Percentiles rank a stretch among this genome's conserved stretches.
Conservation (phyloP, 2,329 filamentous ascomycete genomes). For the Sporothrix globosa region DNA sequence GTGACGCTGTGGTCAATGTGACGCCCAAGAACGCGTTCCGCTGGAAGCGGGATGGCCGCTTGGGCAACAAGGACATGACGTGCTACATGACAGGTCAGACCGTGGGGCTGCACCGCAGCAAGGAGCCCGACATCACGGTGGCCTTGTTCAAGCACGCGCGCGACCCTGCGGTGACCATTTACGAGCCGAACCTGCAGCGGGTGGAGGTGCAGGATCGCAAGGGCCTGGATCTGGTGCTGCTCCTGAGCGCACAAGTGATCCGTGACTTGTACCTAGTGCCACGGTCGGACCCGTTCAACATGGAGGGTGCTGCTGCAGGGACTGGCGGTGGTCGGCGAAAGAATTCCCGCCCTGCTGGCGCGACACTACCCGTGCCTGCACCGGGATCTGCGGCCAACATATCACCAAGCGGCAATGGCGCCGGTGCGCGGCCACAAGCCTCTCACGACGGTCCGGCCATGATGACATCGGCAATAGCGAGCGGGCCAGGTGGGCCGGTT, state of each 20-base stretch:
- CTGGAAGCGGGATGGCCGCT: conserved; percentile 85
- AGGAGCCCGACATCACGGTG: conserved; percentile 94
- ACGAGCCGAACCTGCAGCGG: conserved; percentile 87
- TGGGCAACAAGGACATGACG: conserved; percentile 78
- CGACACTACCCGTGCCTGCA: conserved; percentile 32
- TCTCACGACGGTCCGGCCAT: not conserved
- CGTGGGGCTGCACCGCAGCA: conserved; percentile 73
- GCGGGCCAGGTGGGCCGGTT: not conserved
- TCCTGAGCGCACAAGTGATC: conserved; percentile 66
- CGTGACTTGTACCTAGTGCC: conserved; percentile 67
- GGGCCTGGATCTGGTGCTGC: conserved; percentile 81
- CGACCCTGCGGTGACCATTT: conserved; percentile 74
- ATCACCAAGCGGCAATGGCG: conserved; percentile 27
- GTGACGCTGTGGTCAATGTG: conserved; percentile 42
- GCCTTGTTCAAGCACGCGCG: conserved; percentile 75
- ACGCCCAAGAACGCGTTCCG: conserved; percentile 80
- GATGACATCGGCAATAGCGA: conserved; percentile 9
- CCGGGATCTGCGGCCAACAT: not conserved
- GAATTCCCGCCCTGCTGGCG: conserved; percentile 49
- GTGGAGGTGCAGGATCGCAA: conserved; percentile 94
- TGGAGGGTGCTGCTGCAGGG: conserved; percentile 51
- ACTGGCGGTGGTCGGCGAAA: conserved; percentile 38
- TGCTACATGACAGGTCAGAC: conserved; percentile 84
- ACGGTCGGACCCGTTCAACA: conserved; percentile 77
- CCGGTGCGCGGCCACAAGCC: conserved; percentile 42